Base-by-base conservation (phyloP, 805 yeast genomes). In the Yarrowia divulgata region DNA sequence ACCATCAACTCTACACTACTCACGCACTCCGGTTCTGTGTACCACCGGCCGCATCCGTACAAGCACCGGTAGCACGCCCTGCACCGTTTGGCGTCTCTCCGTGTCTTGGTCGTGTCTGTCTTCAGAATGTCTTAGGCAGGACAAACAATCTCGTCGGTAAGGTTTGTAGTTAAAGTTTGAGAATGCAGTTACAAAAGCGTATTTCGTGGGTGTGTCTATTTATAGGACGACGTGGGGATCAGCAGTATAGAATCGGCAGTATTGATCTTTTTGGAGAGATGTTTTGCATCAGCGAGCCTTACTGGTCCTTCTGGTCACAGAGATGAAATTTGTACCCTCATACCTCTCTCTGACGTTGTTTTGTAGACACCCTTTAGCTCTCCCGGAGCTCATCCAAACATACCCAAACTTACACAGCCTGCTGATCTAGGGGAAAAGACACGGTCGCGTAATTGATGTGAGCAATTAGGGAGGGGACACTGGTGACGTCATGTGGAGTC, bases 401-500 rank as follows among this genome's bases (percentile, higher is more conserved):
- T 13, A 46, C 50, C 32, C 13, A 29, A 48, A 48, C 52, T 19
- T 19, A 37, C 58, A 54, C 58, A 32, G 58, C 58, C 58, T 54
- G 58, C 43, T 35, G 58, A 54, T 54, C 55, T 50, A 34, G 39
- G 55, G 32, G 35, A 32, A 16, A n/a, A 16, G 37, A 48, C 18
- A 23, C 39, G 42, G 13, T 35, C 43, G 58, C 58, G 58, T 37
- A 18, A 18, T 54, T 37, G 8, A 54, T 54, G 58, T 54, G 58
- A 54, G 58, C 58, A 54, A 48, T 39, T 23, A 39, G 40, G 3
- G 14, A 10, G 40, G n/a, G 14, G 40, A 4, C 40, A n/a, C 6
- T 7, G 6, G 37, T 54, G 58, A 37, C 58, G 58, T 54, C 58
- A 54, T n/a, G n/a, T n/a, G n/a, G n/a, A n/a, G n/a, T n/a, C n/a